Percentiles rank a stretch among this genome's conserved stretches.
Conservation (phyloP, 495 filamentous ascomycete genomes). For the Chaetomium tenue region DNA sequence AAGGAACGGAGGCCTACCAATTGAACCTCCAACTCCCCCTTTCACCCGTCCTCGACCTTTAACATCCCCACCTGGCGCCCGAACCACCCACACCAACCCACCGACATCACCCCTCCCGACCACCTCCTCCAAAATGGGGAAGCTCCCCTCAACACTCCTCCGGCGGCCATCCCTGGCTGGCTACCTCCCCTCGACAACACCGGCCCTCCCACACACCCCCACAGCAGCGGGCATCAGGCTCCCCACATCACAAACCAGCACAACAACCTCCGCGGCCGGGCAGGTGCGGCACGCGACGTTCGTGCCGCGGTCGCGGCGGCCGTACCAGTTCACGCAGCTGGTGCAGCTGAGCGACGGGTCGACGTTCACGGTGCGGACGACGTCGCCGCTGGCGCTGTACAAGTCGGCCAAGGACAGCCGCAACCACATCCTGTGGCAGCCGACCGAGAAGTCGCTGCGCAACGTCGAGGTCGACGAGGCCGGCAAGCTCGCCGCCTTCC, state of each 20-base stretch:
- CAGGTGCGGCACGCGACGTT: slow-evolving; percentile 80
- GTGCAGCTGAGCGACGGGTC: slow-evolving; percentile 90
- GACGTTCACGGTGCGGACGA: slow-evolving; percentile 84
- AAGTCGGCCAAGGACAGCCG: slow-evolving; percentile 76
- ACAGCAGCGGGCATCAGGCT: not conserved
- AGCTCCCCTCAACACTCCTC: slow-evolving; percentile 33
- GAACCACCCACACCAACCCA: not conserved
- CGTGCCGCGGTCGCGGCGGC: slow-evolving; percentile 79
- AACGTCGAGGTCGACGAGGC: slow-evolving; percentile 96
- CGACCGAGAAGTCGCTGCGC: slow-evolving; percentile 67
- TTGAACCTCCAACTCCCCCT: not conserved
- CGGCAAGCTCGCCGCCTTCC: slow-evolving; percentile 80
- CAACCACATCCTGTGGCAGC: slow-evolving; percentile 91
- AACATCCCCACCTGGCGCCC: not conserved
- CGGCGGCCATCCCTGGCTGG: slow-evolving; percentile 23
- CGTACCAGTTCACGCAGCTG: slow-evolving; percentile 95
- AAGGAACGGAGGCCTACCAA: slow-evolving; percentile 5
- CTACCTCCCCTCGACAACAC: slow-evolving; percentile 6
- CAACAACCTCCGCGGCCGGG: not conserved
- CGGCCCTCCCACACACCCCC: not conserved
- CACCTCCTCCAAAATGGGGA: slow-evolving; percentile 30
- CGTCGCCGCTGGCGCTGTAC: slow-evolving; percentile 76
- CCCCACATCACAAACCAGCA: slow-evolving; percentile 31
- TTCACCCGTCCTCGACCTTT: not conserved
- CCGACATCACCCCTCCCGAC: not conserved